Evolutionary conservation across 148 eudicot genomes (phyloP), one percentile per base, ranked within the genome.

Genomic region (Persicaria maculosa): DNA sequence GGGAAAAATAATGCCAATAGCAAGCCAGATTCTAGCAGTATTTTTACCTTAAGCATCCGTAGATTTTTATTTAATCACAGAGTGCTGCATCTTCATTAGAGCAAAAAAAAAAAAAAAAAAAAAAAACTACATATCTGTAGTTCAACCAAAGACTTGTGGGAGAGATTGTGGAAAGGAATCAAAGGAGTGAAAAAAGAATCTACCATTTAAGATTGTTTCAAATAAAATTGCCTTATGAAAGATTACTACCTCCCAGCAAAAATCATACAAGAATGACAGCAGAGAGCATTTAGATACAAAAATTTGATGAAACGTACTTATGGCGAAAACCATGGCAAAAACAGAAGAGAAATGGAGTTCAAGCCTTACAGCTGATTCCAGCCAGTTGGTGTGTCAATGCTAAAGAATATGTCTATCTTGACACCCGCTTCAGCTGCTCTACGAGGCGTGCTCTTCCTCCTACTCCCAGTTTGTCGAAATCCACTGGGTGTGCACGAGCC

Each of bases 341-440:
- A 31, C 40, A 31, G 40, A 31, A 31, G 40, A 1, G 1, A 31
- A 48, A 48, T 54, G n/a, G 20, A 16, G 59, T 16, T 48, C 25
- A 17, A 9, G 7, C 61, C 61, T 55, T 68, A 78, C 72, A 68
- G 19, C 47, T 40, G 47, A 7, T 43, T 36, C 19, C 47, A 14
- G 45, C 80, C 78, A 86, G 73, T 67, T 65, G 88, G 85, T 85
- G 14, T 22, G 22, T 55, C 22, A 55, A 55, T 59, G 10, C 65
- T 59, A 19, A 59, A 22, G 65, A 59, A 59, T 22, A 59, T 59
- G 65, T 59, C 65, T 20, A 59, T 20, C 68, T 83, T 88, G 9
- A 89, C 93, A 10, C 93, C 93, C 45, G 84, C 96, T 82, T 90
- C 92, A 69, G 96, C 96, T 70, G 96, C 96, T 69, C 96, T 77